phyloP scores from a whole-genome alignment of 1,284 basidiomycete species.

The Jaminaea rosea region DNA sequence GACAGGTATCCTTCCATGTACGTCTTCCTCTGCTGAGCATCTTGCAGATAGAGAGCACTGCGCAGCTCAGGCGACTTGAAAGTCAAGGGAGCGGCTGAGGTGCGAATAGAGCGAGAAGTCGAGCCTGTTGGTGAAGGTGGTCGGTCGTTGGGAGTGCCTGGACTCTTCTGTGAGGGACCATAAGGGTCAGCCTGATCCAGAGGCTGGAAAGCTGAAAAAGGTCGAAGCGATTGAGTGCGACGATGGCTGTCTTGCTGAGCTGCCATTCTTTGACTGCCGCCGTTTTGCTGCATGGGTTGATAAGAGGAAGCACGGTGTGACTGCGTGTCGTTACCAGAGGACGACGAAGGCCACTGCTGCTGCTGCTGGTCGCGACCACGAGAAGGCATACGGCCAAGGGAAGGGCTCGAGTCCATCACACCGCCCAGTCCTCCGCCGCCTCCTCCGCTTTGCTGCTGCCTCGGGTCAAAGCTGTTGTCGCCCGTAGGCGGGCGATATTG shows the following conservation, averaged over 20 bases:
- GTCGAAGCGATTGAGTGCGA: conserved; percentile 19
- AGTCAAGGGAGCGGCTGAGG: conserved; percentile 28
- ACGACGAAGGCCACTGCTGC: background rate
- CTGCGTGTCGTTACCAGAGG: background rate
- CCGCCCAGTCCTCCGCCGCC: too few species aligned
- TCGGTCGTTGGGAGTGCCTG: conserved; percentile 10
- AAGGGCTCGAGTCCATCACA: too few species aligned
- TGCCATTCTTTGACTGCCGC: background rate
- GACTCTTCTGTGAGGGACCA: too few species aligned
- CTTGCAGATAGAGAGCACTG: conserved; percentile 39
- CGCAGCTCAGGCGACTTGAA: conserved; percentile 43
- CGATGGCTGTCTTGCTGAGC: background rate
- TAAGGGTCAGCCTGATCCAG: conserved; percentile 26
- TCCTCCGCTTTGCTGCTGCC: background rate
- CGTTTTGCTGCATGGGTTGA: too few species aligned
- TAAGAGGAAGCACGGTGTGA: background rate
- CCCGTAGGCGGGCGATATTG: background rate
- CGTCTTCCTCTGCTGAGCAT: conserved; percentile 37
- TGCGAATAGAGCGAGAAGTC: conserved; percentile 22
- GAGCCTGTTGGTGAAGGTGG: conserved; percentile 26
- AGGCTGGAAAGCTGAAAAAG: conserved; percentile 41
- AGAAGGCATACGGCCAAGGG: background rate
- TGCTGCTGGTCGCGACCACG: background rate
- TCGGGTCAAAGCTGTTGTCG: background rate
- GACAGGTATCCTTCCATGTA: conserved; percentile 47